Conservation (phyloP, 1,139 yeast species). For the Nadsonia commutata region DNA sequence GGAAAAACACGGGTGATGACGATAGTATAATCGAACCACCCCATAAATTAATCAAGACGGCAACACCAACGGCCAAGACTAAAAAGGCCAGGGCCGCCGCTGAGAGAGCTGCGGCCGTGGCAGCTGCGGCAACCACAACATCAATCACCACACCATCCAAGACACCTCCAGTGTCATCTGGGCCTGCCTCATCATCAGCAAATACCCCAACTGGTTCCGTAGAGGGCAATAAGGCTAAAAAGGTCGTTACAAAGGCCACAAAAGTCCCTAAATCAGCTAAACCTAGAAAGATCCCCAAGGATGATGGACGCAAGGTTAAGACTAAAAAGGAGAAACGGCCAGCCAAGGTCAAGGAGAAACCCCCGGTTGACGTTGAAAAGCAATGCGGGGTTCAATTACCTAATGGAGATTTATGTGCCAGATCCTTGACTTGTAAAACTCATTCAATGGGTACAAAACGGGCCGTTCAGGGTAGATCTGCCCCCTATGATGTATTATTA, state of each 20-base stretch:
- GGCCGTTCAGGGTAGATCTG: constrained; percentile 84
- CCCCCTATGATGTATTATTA: constrained; percentile 76
- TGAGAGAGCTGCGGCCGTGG: constrained; percentile 19
- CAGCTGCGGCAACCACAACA: constrained; percentile 1
- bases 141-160: not conserved
- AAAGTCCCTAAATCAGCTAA: not conserved
- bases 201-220: not conserved
- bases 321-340: constrained; percentile 31
- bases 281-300: constrained; percentile 5
- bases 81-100: constrained; percentile 7
- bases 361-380: constrained; percentile 82
- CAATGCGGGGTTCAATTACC: constrained; percentile 95
- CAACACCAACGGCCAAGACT: constrained; percentile 1
- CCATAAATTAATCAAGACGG: not conserved
- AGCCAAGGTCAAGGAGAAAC: constrained; percentile 40
- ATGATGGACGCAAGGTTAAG: constrained; percentile 19
- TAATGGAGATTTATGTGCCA: constrained; percentile 84
- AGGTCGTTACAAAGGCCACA: constrained; percentile 1
- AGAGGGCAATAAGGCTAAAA: no score
- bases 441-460: constrained; percentile 98
- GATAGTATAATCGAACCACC: not conserved
- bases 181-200: not conserved
- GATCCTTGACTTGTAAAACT: constrained; percentile 90
- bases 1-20: constrained; percentile 4
- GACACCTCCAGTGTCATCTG: not conserved